phyloP scores from a whole-genome alignment of 345 rosid genomes.

The Isatis tinctoria region DNA sequence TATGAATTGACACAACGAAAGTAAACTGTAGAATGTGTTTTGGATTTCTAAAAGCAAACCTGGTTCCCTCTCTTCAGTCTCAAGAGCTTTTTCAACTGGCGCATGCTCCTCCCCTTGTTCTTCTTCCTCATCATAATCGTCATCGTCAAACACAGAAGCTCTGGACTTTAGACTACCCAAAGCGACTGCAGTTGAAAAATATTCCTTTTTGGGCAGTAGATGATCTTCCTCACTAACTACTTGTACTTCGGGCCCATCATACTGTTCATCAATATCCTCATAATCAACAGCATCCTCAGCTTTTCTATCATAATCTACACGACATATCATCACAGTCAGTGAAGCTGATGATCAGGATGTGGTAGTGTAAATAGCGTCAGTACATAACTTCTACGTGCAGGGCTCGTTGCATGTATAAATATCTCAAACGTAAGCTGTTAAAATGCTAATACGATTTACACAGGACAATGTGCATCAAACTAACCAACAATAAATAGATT shows the following conservation, averaged over 20 bases:
- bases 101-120: slow-evolving; percentile 51
- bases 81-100: slow-evolving; percentile 41
- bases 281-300: slow-evolving; percentile 95
- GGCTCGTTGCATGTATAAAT: neutral
- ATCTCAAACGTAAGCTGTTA: neutral
- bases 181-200: slow-evolving; percentile 52
- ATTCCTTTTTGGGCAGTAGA: slow-evolving; percentile 67
- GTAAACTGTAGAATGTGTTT: neutral
- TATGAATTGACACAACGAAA: slow-evolving; percentile 20
- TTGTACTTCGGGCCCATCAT: slow-evolving; percentile 87
- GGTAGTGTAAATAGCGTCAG: neutral
- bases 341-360: slow-evolving; percentile 20
- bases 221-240: slow-evolving; percentile 77
- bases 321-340: slow-evolving; percentile 27
- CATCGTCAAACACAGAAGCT: slow-evolving; percentile 73
- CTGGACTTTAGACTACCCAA: slow-evolving; percentile 39
- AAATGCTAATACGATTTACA: neutral
- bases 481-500: neutral
- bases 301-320: slow-evolving; percentile 82
- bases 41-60: slow-evolving; percentile 33
- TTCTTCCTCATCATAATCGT: slow-evolving; percentile 92
- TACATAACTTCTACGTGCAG: slow-evolving; percentile 5
- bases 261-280: slow-evolving; percentile 93
- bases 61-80: slow-evolving; percentile 39
- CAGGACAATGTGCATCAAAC: neutral